Conservation (phyloP, 495 filamentous ascomycete species). For the Penicillium argentinense region DNA sequence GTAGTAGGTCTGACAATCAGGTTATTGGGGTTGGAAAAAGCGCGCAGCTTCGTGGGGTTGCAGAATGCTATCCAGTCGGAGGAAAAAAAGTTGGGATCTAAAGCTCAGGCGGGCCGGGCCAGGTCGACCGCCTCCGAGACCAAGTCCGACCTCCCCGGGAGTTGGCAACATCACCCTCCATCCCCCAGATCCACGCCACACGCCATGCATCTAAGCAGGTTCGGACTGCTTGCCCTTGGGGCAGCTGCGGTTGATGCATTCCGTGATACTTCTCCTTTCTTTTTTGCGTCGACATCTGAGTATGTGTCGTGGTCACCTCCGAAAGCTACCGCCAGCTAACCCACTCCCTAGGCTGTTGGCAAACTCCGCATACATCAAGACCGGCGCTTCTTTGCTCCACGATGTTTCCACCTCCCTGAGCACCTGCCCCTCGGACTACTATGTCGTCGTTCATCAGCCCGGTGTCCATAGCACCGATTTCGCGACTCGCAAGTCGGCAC, state of each 20-base stretch:
- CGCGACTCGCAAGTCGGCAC: slow-evolving; percentile 50
- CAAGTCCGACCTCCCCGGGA: slow-evolving; percentile 30
- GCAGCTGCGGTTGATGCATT: slow-evolving; percentile 66
- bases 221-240: slow-evolving; percentile 62
- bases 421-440: slow-evolving; percentile 71
- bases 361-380: slow-evolving; percentile 44
- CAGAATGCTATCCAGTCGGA: slow-evolving; percentile 6
- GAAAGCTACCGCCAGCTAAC: slow-evolving; percentile 29
- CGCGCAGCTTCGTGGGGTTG: too few species aligned
- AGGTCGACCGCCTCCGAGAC: slow-evolving; percentile 33
- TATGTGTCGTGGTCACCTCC: slow-evolving; percentile 45
- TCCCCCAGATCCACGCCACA: slow-evolving; percentile 22
- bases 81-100: slow-evolving; percentile 26
- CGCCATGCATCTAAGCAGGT: slow-evolving; percentile 62
- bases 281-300: slow-evolving; percentile 78
- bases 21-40: too few species aligned
- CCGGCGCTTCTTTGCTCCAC: slow-evolving; percentile 39
- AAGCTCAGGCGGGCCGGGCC: slow-evolving; percentile 28
- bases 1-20: too few species aligned
- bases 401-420: slow-evolving; percentile 44
- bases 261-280: slow-evolving; percentile 81
- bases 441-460: slow-evolving; percentile 80
- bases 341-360: slow-evolving; percentile 40
- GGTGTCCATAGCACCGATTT: slow-evolving; percentile 70
- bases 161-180: slow-evolving; percentile 26